Base-by-base conservation (phyloP, 768 basidiomycete genomes). In the Suillus cothurnatus region DNA sequence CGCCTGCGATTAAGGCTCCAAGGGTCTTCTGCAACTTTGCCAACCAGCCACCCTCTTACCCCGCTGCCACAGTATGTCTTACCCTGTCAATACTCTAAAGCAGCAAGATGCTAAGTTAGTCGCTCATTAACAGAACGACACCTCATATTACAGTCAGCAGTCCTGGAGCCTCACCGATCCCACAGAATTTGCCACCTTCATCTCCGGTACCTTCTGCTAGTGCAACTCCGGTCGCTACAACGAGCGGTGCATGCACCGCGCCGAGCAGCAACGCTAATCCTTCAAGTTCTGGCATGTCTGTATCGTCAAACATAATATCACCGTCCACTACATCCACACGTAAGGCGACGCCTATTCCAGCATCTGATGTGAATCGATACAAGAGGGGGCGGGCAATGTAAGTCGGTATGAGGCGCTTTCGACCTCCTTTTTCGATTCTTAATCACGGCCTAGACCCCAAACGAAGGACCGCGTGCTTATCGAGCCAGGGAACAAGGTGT, bases 401-500 rank as follows among this genome's bases (percentile, higher is more conserved):
- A 50, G 64, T 38, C 2, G 26, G 17, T 57, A 21, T 43, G 8
- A 62, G 7, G 28, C 12, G 12, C 15, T 52, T 32, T n/a, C 5
- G 1, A 38, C n/a, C 7, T 23, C 28, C 14, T 32, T 31, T 59
- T 17, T 52, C 11, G 11, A 62, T 62, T 8, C 15, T 50, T 38
- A 61, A 15, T 64, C 26, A 52, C 15, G 23, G 26, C 21, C 12
- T 50, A 62, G 36, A 62, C 34, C 39, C 47, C 47, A 32, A 17
- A 7, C 26, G 9, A 31, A 53, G 31, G 50, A 45, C 12, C 47
- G 23, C 23, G 45, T 64, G 3, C 12, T 23, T 50, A 62, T 52
- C 6, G 9, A 61, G 38, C 58, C 64, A 14, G 45, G 64, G 32
- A 53, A 62, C 17, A 43, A 62, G 32, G 47, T 38, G 28, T 65